Evolutionary conservation across 805 yeast species (phyloP).

Genomic region (Kodamaea leandrae): DNA sequence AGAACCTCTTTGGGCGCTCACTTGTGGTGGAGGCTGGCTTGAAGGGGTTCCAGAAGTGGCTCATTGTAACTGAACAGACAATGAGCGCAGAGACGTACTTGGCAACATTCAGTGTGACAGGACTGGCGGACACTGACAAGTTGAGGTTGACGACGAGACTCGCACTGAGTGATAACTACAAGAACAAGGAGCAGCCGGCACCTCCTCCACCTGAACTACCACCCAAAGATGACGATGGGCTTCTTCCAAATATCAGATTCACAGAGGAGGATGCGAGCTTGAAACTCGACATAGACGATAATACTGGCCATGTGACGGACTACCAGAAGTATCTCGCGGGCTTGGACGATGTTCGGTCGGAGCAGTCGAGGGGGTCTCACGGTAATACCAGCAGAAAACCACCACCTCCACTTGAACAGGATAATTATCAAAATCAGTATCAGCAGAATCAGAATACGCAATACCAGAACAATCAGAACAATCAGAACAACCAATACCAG

Average conservation of each 20-base stretch:
- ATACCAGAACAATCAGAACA: too few species aligned
- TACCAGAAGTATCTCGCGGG: slow-evolving; percentile 23
- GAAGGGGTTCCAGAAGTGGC: slow-evolving; percentile 78
- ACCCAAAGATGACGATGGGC: slow-evolving; percentile 17
- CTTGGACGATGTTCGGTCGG: slow-evolving; percentile 11
- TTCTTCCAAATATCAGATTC: slow-evolving; percentile 25
- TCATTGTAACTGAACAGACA: slow-evolving; percentile 67
- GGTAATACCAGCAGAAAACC: background rate
- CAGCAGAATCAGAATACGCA: slow-evolving; percentile 1
- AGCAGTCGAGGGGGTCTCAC: background rate
- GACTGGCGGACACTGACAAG: background rate
- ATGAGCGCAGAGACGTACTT: slow-evolving; percentile 38
- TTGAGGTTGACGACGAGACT: background rate
- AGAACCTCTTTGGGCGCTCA: slow-evolving; percentile 75
- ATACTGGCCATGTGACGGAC: slow-evolving; percentile 11
- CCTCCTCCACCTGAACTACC: slow-evolving; percentile 17
- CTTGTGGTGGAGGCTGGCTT: slow-evolving; percentile 78
- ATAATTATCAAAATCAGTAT: background rate
- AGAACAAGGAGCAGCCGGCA: slow-evolving; percentile 19
- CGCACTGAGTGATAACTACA: slow-evolving; percentile 15
- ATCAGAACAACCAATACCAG: too few species aligned
- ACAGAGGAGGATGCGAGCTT: slow-evolving; percentile 18
- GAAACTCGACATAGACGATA: slow-evolving; percentile 13
- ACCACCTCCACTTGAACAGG: slow-evolving; percentile 7
- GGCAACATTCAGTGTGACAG: slow-evolving; percentile 17